These are phyloP conservation scores for Mucor velutinosus DNA, from an alignment of 371 early-diverging fungal genomes.

Conservation along the genomic window DNA sequence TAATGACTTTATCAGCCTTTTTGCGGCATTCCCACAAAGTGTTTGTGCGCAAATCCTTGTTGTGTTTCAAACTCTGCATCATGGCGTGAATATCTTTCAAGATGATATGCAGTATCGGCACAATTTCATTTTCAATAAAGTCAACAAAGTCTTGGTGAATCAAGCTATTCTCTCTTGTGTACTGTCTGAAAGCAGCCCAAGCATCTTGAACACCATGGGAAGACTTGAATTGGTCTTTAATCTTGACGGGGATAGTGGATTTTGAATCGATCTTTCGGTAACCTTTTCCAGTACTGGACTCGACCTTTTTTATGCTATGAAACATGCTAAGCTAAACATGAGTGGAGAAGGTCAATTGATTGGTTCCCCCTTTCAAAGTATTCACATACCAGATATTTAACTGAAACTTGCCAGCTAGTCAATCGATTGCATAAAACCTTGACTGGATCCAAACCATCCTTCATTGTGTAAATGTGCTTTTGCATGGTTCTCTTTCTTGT, in stretches of 20 bases:
- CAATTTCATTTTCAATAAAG: constrained; percentile 27
- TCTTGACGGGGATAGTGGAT: constrained; percentile 12
- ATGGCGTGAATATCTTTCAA: constrained; percentile 19
- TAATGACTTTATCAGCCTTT: constrained; percentile 20
- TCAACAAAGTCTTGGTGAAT: constrained; percentile 31
- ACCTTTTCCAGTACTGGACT: constrained; percentile 16
- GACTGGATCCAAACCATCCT: constrained; percentile 27
- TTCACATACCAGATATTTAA: constrained; percentile 25
- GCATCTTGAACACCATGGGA: constrained; percentile 31
- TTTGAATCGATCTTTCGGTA: constrained; percentile 27
- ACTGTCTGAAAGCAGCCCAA: constrained; percentile 26
- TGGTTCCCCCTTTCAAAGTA: constrained; percentile 1
- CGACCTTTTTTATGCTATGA: constrained; percentile 23
- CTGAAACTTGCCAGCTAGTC: constrained; percentile 17
- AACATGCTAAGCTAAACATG: constrained; percentile 22
- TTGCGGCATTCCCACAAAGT: constrained; percentile 21
- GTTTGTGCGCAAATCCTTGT: constrained; percentile 12
- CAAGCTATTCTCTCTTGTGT: constrained; percentile 25
- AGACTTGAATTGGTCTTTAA: constrained; percentile 28
- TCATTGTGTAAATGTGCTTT: constrained; percentile 25
- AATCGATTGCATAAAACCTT: constrained; percentile 20
- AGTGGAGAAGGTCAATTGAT: neutral
- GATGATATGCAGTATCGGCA: constrained; percentile 16
- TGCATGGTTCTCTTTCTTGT: constrained; percentile 28
- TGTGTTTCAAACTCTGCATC: constrained; percentile 12